phyloP scores from a whole-genome alignment of 371 early-diverging fungal genomes.

The Encephalitozoon intestinalis region DNA sequence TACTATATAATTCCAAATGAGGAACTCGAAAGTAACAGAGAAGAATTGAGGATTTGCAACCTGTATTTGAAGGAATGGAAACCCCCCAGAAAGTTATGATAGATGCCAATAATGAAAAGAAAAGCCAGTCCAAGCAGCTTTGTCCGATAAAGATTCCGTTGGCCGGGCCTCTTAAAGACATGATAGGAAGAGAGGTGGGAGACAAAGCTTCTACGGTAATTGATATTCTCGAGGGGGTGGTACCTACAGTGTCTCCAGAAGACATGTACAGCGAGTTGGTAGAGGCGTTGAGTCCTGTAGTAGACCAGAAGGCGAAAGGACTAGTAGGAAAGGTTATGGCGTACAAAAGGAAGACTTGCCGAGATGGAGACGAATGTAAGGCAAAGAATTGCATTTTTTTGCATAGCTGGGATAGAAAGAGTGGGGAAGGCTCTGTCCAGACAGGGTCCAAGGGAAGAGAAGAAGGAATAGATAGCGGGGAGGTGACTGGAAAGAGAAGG shows the following conservation, averaged over 20 bases:
- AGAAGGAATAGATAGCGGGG: not conserved
- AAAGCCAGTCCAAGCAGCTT: not conserved
- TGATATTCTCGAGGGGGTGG: slow-evolving; percentile 1
- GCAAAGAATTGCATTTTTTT: slow-evolving; percentile 17
- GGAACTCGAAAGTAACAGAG: not conserved
- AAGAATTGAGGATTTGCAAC: not conserved
- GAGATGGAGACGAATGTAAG: slow-evolving; percentile 32
- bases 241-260: not conserved
- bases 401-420: not conserved
- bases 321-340: slow-evolving; percentile 53
- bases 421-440: not conserved
- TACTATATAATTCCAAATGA: not conserved
- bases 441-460: not conserved
- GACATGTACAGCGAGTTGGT: slow-evolving; percentile 27
- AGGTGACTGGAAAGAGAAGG: not conserved
- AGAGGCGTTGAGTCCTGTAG: slow-evolving; percentile 30
- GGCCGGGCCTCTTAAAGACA: not conserved
- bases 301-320: slow-evolving; percentile 41
- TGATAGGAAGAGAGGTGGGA: not conserved
- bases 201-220: slow-evolving; percentile 10
- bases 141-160: not conserved
- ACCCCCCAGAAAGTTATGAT: not conserved
- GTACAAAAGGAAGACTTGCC: slow-evolving; percentile 47
- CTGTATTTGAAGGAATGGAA: not conserved
- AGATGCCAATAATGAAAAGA: not conserved